A percentile compares a stretch with the other conserved stretches of the same genome.
Conservation (phyloP, 208 protist genomes). For the Crithidia brevicula region DNA sequence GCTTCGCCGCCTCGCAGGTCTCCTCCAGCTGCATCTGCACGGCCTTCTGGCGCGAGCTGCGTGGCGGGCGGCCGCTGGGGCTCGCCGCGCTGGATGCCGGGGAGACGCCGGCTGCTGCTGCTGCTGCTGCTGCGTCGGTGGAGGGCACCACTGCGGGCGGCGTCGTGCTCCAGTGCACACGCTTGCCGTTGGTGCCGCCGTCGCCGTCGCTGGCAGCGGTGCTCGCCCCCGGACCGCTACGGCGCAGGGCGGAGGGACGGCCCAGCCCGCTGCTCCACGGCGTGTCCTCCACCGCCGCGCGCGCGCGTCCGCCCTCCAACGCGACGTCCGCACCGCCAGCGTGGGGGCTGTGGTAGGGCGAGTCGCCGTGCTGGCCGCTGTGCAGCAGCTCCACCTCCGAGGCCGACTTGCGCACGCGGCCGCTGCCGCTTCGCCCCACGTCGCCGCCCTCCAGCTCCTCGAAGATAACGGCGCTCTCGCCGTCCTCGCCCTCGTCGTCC, state of each 20-base stretch:
- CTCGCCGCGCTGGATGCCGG: constrained; percentile 1
- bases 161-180: constrained; percentile 16
- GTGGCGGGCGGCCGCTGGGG: constrained; percentile 6
- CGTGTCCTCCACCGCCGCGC: constrained; percentile 11
- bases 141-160: constrained; percentile 1
- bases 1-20: constrained; percentile 2
- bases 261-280: constrained; percentile 15
- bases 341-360: not conserved
- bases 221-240: not conserved
- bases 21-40: constrained; percentile 23
- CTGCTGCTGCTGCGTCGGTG: constrained; percentile 4
- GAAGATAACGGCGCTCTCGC: not conserved
- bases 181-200: not conserved
- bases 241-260: constrained; percentile 3
- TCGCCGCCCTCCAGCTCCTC: not conserved
- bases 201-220: not conserved
- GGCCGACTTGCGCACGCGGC: constrained; percentile 10
- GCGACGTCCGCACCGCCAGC: too few relatives aligned
- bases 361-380: constrained; percentile 4
- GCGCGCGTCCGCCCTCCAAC: too few relatives aligned
- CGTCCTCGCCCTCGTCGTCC: constrained; percentile 11
- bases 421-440: constrained; percentile 1
- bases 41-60: constrained; percentile 9
- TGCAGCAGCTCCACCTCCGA: constrained; percentile 19
- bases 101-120: constrained; percentile 4